phyloP scores from a whole-genome alignment of 306 rosid species.

The Castanospermum australe region DNA sequence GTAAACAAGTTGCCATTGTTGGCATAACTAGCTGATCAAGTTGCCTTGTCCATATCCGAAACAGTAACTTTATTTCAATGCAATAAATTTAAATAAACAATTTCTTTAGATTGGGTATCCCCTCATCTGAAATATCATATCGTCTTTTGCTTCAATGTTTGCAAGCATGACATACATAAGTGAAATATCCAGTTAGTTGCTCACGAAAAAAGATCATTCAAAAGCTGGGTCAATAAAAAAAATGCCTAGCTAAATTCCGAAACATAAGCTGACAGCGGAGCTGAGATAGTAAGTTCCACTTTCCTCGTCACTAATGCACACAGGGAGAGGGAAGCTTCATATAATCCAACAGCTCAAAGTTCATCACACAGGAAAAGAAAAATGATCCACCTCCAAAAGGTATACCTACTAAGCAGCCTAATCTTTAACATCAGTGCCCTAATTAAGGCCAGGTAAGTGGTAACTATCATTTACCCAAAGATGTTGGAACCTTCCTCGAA shows the following conservation, averaged over 20 bases:
- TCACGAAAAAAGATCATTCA: background rate
- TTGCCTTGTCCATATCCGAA: no score
- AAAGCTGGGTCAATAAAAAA: background rate
- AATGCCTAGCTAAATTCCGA: background rate
- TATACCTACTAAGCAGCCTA: background rate
- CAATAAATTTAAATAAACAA: background rate
- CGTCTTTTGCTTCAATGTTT: background rate
- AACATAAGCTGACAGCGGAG: background rate
- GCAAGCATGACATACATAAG: background rate
- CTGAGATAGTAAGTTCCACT: background rate
- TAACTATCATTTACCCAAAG: slow-evolving; percentile 7
- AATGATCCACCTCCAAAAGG: background rate
- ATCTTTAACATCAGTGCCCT: background rate
- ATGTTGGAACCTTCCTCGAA: slow-evolving; percentile 10
- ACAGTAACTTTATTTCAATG: no score
- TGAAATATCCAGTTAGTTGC: background rate
- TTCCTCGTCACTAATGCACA: background rate
- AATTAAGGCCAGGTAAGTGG: background rate
- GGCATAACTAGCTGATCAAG: background rate
- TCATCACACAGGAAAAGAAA: background rate
- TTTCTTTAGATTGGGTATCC: background rate
- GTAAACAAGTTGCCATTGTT: background rate
- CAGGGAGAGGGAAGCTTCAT: background rate
- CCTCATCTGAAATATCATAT: background rate
- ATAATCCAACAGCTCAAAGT: background rate